Evolutionary conservation across 805 yeast genomes (phyloP).

Genomic region (Pichia sporocuriosa): DNA sequence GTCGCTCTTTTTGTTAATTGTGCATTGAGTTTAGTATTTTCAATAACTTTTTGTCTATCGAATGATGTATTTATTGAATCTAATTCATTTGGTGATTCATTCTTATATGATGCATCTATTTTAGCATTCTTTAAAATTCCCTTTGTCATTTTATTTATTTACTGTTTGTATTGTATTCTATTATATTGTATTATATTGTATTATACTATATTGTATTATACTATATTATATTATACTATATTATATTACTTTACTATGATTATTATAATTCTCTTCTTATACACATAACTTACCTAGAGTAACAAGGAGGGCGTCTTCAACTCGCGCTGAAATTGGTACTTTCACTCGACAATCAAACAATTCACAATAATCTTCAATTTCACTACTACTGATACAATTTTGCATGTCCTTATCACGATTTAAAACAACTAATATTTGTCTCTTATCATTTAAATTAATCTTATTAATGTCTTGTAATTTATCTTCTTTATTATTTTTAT

Average conservation of each 20-base stretch:
- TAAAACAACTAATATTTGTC: no score
- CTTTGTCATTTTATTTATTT: slow-evolving; percentile 16
- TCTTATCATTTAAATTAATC: no score
- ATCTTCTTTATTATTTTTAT: no score
- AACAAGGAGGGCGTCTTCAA: slow-evolving; percentile 2
- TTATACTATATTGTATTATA: neutral
- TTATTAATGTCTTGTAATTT: no score
- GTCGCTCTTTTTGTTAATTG: slow-evolving; percentile 24
- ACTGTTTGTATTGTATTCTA: neutral
- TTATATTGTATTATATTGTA: neutral
- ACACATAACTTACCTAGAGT: slow-evolving; percentile 46
- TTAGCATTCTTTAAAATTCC: slow-evolving; percentile 31
- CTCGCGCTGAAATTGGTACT: no score
- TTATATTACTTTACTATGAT: slow-evolving; percentile 7
- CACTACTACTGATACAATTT: no score
- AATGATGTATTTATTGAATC: slow-evolving; percentile 16
- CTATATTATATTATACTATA: neutral
- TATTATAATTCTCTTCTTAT: slow-evolving; percentile 41
- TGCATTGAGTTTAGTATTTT: slow-evolving; percentile 74
- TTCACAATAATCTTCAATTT: no score
- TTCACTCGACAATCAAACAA: no score
- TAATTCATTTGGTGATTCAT: slow-evolving; percentile 17
- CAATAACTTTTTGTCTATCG: slow-evolving; percentile 63
- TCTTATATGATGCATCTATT: slow-evolving; percentile 18
- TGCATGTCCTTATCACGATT: no score